A percentile compares a stretch with the other conserved stretches of the same genome.
phyloP scores from a whole-genome alignment of 164 flowering plant species.

The Nymphaea colorata region DNA sequence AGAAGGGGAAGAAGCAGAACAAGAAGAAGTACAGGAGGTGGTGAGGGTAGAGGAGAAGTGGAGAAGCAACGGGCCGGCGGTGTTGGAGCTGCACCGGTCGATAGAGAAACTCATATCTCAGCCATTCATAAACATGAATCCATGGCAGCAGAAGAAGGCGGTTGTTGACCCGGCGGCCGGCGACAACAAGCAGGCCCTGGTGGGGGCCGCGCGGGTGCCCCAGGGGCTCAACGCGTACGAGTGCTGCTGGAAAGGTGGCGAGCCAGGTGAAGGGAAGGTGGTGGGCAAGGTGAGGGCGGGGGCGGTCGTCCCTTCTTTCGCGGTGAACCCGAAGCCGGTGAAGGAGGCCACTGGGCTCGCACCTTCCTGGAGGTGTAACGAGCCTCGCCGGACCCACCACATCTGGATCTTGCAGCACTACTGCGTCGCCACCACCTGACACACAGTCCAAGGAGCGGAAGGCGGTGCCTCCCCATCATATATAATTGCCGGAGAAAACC shows the following conservation, averaged over 20 bases:
- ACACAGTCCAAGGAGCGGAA: neutral
- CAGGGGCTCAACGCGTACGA: constrained; percentile 49
- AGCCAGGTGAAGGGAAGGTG: constrained; percentile 19
- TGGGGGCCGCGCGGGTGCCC: constrained; percentile 3
- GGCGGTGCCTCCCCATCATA: neutral
- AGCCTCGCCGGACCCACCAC: constrained; percentile 29
- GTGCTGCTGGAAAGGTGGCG: constrained; percentile 37
- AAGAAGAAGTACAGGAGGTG: constrained; percentile 5
- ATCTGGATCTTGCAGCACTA: constrained; percentile 37
- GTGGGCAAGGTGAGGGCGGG: constrained; percentile 13
- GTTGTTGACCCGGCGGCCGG: constrained; percentile 1
- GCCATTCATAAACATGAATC: constrained; percentile 9
- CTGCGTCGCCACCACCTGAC: constrained; percentile 69
- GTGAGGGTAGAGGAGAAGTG: neutral
- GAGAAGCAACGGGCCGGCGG: constrained; percentile 7
- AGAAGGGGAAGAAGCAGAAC: constrained; percentile 1
- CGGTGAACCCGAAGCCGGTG: constrained; percentile 1
- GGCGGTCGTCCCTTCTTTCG: constrained; percentile 21
- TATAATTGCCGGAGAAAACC: neutral
- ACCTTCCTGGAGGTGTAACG: constrained; percentile 38
- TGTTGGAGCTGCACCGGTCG: constrained; percentile 30
- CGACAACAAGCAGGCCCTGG: constrained; percentile 2
- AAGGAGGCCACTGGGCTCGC: neutral
- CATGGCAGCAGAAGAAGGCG: constrained; percentile 20
- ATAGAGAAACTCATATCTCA: constrained; percentile 28